phyloP scores from a whole-genome alignment of 352 stramenopile species.

The Pythium vanterpoolii region DNA sequence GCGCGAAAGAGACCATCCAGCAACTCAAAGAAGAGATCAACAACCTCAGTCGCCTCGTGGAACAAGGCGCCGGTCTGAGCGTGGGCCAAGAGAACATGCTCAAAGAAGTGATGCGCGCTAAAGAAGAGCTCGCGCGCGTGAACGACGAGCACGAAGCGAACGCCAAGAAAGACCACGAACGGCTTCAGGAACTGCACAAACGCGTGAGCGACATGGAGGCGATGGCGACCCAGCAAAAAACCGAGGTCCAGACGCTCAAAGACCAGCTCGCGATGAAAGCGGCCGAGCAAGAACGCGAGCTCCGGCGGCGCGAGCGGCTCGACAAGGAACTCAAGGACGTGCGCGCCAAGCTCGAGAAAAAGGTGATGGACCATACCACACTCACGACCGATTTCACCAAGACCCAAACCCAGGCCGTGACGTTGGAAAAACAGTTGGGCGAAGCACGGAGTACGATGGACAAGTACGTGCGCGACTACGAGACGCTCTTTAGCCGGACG shows the following conservation, averaged over 20 bases:
- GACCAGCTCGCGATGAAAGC: slow-evolving; percentile 85
- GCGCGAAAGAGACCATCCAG: slow-evolving; percentile 92
- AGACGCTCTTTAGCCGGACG: slow-evolving; percentile 86
- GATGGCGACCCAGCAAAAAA: slow-evolving; percentile 45
- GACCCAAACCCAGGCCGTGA: slow-evolving; percentile 62
- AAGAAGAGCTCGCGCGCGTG: slow-evolving; percentile 85
- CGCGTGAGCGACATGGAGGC: slow-evolving; percentile 62
- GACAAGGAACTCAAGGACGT: slow-evolving; percentile 93
- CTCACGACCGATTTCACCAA: slow-evolving; percentile 49
- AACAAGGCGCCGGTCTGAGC: slow-evolving; percentile 91
- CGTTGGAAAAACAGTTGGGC: slow-evolving; percentile 86
- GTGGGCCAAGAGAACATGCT: slow-evolving; percentile 93
- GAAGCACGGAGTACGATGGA: slow-evolving; percentile 87
- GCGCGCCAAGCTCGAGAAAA: slow-evolving; percentile 86
- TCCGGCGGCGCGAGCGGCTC: slow-evolving; percentile 86
- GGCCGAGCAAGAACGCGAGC: slow-evolving; percentile 85
- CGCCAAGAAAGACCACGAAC: slow-evolving; percentile 76
- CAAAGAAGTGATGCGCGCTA: slow-evolving; percentile 88
- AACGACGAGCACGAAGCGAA: slow-evolving; percentile 85
- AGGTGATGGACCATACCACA: slow-evolving; percentile 55
- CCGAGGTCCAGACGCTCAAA: slow-evolving; percentile 82
- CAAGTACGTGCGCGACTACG: slow-evolving; percentile 93
- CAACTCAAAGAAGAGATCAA: slow-evolving; percentile 96
- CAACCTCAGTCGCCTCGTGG: slow-evolving; percentile 93
- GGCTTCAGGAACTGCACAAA: slow-evolving; percentile 78